Evolutionary conservation across 805 yeast genomes (phyloP).

Genomic region (Kodamaea lidongshanica): DNA sequence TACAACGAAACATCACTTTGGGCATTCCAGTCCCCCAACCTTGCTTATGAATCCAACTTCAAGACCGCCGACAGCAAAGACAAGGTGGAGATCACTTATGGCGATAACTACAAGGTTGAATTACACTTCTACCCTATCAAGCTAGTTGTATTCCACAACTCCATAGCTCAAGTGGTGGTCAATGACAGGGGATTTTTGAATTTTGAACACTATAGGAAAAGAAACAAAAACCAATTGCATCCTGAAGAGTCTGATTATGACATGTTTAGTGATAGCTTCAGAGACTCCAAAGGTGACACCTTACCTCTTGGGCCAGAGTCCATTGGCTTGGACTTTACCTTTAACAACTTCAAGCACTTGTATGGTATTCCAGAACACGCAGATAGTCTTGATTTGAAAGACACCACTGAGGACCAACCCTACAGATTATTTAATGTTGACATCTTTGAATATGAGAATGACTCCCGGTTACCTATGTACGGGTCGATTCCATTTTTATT

Average conservation of each 20-base stretch:
- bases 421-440: conserved; percentile 90
- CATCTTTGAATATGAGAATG: conserved; percentile 85
- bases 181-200: conserved; percentile 72
- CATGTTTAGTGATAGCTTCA: conserved; percentile 65
- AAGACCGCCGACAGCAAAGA: conserved; percentile 14
- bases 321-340: conserved; percentile 69
- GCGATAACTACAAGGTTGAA: conserved; percentile 30
- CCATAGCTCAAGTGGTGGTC: conserved; percentile 44
- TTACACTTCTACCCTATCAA: conserved; percentile 45
- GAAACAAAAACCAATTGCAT: conserved; percentile 28
- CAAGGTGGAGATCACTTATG: conserved; percentile 26
- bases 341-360: conserved; percentile 54
- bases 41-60: conserved; percentile 6
- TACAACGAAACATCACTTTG: conserved; percentile 55
- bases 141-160: conserved; percentile 42
- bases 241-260: conserved; percentile 61
- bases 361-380: conserved; percentile 99
- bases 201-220: conserved; percentile 69
- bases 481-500: conserved; percentile 89
- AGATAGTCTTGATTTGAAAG: conserved; percentile 65
- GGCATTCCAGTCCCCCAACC: conserved; percentile 37
- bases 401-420: conserved; percentile 62
- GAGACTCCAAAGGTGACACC: conserved; percentile 58
- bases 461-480: conserved; percentile 85
- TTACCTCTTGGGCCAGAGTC: conserved; percentile 87